phyloP scores from a whole-genome alignment of 768 basidiomycete species.

The Mycena epipterygia region DNA sequence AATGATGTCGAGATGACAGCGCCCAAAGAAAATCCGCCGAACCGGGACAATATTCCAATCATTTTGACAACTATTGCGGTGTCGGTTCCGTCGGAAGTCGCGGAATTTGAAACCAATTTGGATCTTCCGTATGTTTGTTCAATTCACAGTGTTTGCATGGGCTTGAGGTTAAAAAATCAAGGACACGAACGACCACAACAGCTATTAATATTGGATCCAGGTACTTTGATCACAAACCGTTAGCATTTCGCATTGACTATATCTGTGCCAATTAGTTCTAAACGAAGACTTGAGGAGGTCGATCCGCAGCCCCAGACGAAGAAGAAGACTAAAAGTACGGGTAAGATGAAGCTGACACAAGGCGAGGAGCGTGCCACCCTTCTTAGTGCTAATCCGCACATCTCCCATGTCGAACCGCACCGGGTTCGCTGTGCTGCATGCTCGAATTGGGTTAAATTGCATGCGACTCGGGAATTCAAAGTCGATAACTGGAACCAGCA shows the following conservation, averaged over 20 bases:
- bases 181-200: too few relatives aligned
- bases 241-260: too few relatives aligned
- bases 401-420: not conserved
- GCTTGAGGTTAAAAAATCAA: too few relatives aligned
- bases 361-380: not conserved
- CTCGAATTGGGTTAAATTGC: constrained; percentile 8
- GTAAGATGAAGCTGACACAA: not conserved
- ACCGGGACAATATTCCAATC: too few relatives aligned
- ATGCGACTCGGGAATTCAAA: not conserved
- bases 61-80: too few relatives aligned
- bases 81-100: too few relatives aligned
- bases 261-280: too few relatives aligned
- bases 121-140: too few relatives aligned
- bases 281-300: not conserved
- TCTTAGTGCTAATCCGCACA: not conserved
- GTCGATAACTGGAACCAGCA: constrained; percentile 12
- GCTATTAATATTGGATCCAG: too few relatives aligned
- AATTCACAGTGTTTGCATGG: too few relatives aligned
- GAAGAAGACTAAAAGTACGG: not conserved
- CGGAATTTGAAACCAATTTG: too few relatives aligned
- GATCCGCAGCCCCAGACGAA: not conserved
- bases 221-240: too few relatives aligned
- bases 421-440: constrained; percentile 12
- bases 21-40: not conserved
- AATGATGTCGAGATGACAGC: not conserved